These are phyloP conservation scores for Pseudogymnoascus verrucosus DNA, from an alignment of 2,329 filamentous ascomycete species.

Conservation along the genomic window DNA sequence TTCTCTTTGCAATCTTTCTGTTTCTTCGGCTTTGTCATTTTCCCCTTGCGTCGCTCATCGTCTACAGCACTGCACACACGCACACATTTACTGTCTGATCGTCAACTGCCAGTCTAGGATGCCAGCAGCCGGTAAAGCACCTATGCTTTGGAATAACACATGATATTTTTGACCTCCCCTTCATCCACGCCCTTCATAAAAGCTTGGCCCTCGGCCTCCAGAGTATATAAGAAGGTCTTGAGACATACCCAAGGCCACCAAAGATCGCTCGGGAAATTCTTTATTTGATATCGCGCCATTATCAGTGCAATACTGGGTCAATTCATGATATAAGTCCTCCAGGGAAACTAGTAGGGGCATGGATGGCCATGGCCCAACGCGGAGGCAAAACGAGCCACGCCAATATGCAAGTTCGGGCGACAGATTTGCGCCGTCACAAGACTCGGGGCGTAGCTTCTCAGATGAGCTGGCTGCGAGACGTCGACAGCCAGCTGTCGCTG, in stretches of 20 bases:
- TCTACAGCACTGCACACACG: background rate
- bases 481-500: background rate
- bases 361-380: slow-evolving; percentile 6
- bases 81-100: slow-evolving; percentile 5
- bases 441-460: background rate
- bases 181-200: background rate
- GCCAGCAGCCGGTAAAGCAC: background rate
- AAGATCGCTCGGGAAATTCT: background rate
- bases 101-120: background rate
- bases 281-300: background rate
- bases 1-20: background rate
- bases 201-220: background rate
- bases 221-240: background rate
- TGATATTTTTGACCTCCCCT: slow-evolving; percentile 3
- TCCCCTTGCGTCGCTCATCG: background rate
- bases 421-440: background rate
- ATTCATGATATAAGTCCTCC: background rate
- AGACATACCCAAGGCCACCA: background rate
- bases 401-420: slow-evolving; percentile 1
- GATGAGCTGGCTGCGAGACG: background rate
- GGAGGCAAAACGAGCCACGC: slow-evolving; percentile 2
- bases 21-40: background rate
- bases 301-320: background rate
- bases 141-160: background rate
- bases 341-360: slow-evolving; percentile 5